Evolutionary conservation across 805 yeast genomes (phyloP).

Genomic region (Barnettozyma populi): DNA sequence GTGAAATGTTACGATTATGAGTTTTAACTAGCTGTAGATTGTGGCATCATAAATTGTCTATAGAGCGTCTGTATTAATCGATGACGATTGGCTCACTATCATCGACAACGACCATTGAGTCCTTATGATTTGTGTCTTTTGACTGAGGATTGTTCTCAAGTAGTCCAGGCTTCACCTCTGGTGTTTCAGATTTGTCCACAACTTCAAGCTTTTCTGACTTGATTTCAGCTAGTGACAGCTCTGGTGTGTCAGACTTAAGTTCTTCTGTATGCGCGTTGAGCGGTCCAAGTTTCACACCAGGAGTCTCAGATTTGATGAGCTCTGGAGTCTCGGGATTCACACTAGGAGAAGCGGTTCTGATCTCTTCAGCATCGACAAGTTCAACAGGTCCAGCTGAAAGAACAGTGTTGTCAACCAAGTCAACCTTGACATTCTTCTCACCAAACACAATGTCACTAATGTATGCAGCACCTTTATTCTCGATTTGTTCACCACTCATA

Average conservation of each 20-base stretch:
- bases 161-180: background rate
- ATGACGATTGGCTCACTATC: conserved; percentile 4
- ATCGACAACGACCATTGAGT: no score
- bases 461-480: conserved; percentile 19
- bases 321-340: background rate
- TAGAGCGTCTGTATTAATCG: background rate
- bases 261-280: background rate
- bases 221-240: background rate
- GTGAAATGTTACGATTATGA: background rate
- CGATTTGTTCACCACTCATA: conserved; percentile 28
- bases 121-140: background rate
- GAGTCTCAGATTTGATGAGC: background rate
- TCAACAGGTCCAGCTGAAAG: background rate
- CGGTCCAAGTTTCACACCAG: background rate
- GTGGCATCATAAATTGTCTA: background rate
- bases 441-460: conserved; percentile 41
- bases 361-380: background rate
- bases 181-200: background rate
- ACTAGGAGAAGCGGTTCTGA: background rate
- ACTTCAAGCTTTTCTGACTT: background rate
- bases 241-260: background rate
- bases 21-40: background rate
- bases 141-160: background rate
- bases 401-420: conserved; percentile 2
- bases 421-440: conserved; percentile 30